Base-by-base conservation (phyloP, 2,329 filamentous ascomycete genomes). In the Ophiostoma australiae region DNA sequence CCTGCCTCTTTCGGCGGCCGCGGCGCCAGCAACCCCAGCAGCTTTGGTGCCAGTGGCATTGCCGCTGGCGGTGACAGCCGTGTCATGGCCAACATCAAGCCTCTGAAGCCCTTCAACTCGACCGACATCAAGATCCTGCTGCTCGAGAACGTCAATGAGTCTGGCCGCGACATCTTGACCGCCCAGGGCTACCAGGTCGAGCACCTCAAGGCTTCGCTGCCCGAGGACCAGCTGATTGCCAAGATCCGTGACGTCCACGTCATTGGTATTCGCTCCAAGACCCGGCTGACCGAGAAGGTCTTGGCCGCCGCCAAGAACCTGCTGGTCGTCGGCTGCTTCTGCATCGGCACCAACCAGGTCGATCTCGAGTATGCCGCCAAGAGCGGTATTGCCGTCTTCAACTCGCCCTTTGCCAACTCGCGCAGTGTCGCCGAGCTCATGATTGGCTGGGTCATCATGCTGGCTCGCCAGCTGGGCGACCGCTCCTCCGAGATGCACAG, bases 341-440 rank as follows among this genome's bases (percentile, higher is more conserved):
- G 95, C 81, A 99, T 99, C 77, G 95, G 95, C 75, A 99, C 95
- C 71, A 98, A 97, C 83, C 93, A 97, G 80, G 93, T 97, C 75
- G 90, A 97, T 79, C 88, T 97, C 72, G 87, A 92, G 73, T 94
- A 89, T 78, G 93, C 93, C 39, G 93, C 93, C 67, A 85, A 86
- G 75, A 88, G 91, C 78, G 93, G 95, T 75, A 97, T 98, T 79
- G 93, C 94, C 48, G 95, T 99, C 74, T 99, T 99, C 88, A 99
- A 99, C 83, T 98, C 95, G 66, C 95, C 95, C 1, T 99, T 99
- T 82, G 94, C 92, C 82, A 99, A 99, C 83, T 98, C 94, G 10
- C 91, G 95, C 79, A 97, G 92, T 79, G 95, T 99, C 69, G 95
- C 95, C 71, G 95, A 99, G 84, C 85, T 98, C 71, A 93, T 98